These are phyloP conservation scores for Lobulomyces angularis DNA, from an alignment of 192 early-diverging fungal species.

Conservation along the genomic window DNA sequence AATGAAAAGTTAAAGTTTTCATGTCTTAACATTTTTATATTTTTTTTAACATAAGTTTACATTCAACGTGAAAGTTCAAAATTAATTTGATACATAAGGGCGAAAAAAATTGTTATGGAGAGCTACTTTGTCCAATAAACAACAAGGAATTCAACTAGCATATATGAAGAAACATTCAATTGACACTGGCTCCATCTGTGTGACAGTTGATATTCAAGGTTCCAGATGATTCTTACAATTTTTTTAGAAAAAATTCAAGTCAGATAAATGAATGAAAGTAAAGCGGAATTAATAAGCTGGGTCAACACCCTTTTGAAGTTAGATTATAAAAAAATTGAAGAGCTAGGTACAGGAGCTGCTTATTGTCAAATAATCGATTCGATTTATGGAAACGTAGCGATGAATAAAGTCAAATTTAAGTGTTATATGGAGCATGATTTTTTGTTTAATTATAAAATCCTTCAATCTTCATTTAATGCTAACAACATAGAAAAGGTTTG, in stretches of 20 bases:
- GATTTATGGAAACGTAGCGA: slow-evolving; percentile 49
- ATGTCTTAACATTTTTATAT: too few relatives aligned
- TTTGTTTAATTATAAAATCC: slow-evolving; percentile 86
- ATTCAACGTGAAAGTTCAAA: too few relatives aligned
- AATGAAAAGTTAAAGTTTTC: too few relatives aligned
- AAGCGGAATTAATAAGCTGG: slow-evolving; percentile 88
- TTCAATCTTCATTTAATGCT: slow-evolving; percentile 75
- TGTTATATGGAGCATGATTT: slow-evolving; percentile 96
- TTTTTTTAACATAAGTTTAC: too few relatives aligned
- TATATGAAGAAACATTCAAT: too few relatives aligned
- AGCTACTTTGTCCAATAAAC: too few relatives aligned
- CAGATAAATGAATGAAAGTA: slow-evolving; percentile 70
- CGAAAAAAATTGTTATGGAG: too few relatives aligned
- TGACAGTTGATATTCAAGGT: too few relatives aligned
- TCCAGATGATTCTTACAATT: too few relatives aligned
- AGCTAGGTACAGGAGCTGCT: slow-evolving; percentile 77
- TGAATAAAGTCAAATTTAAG: slow-evolving; percentile 84
- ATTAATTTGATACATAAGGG: too few relatives aligned
- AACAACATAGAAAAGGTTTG: slow-evolving; percentile 82
- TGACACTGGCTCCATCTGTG: too few relatives aligned
- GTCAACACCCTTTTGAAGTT: slow-evolving; percentile 85
- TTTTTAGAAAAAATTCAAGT: neutral
- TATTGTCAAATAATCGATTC: slow-evolving; percentile 71
- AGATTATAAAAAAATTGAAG: slow-evolving; percentile 87
- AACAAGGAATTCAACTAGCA: too few relatives aligned